phyloP scores from a whole-genome alignment of 352 stramenopile genomes.

The Globisporangium camurandrum region DNA sequence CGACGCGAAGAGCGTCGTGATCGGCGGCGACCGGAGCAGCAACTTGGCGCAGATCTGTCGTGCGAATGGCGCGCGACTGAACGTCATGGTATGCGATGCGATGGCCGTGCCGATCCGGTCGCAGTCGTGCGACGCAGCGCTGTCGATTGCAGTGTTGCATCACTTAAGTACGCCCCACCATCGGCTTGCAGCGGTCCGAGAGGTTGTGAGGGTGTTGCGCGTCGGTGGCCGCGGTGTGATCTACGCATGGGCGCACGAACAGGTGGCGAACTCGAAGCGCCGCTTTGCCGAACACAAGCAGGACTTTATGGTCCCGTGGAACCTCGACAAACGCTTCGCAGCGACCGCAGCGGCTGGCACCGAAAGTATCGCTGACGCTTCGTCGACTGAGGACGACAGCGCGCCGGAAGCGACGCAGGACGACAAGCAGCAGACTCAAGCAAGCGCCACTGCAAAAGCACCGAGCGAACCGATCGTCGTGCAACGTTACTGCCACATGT shows the following conservation, averaged over 20 bases:
- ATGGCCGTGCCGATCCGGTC: constrained; percentile 69
- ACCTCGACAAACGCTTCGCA: constrained; percentile 73
- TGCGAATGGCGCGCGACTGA: constrained; percentile 38
- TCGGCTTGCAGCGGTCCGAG: constrained; percentile 62
- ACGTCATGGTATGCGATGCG: constrained; percentile 72
- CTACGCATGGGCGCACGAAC: constrained; percentile 85
- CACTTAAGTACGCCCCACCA: constrained; percentile 73
- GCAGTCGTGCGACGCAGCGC: constrained; percentile 57
- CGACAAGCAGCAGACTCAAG: background rate
- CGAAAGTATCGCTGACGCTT: background rate
- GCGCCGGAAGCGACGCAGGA: background rate
- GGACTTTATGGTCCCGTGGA: constrained; percentile 87
- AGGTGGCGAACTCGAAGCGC: constrained; percentile 65
- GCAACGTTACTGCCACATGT: constrained; percentile 87
- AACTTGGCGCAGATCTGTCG: constrained; percentile 62
- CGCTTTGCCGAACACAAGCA: constrained; percentile 61
- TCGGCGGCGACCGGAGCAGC: constrained; percentile 62
- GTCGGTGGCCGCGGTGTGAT: constrained; percentile 67
- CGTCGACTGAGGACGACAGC: background rate
- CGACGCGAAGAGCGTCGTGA: constrained; percentile 30
- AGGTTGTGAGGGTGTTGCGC: constrained; percentile 66
- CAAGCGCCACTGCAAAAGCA: background rate
- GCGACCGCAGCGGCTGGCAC: background rate
- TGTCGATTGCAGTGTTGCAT: constrained; percentile 84
- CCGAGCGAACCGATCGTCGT: constrained; percentile 34